Conservation (phyloP, 1,284 basidiomycete species). For the Ustilago trichophora region DNA sequence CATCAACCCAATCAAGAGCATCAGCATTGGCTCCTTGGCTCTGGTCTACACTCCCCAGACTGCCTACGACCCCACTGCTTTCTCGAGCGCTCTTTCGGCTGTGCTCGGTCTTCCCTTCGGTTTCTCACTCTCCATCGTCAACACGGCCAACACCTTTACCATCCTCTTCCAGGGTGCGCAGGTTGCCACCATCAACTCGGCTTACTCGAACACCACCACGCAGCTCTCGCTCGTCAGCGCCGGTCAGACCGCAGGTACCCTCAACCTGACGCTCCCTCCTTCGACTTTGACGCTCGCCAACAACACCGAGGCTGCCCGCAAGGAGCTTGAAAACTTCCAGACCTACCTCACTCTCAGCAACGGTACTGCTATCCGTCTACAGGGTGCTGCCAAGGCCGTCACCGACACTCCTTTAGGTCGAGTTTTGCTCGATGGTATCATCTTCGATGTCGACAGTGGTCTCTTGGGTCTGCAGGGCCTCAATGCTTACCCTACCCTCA, state of each 20-base stretch:
- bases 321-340: constrained; percentile 63
- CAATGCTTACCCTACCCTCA: constrained; percentile 71
- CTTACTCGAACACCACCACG: constrained; percentile 32
- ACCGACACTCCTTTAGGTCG: constrained; percentile 76
- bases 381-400: constrained; percentile 75
- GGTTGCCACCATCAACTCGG: constrained; percentile 70
- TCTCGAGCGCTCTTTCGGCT: constrained; percentile 74
- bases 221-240: constrained; percentile 58
- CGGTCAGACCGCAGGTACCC: constrained; percentile 74
- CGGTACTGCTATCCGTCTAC: constrained; percentile 72
- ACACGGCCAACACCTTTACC: constrained; percentile 75
- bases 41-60: constrained; percentile 72
- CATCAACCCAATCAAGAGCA: constrained; percentile 77
- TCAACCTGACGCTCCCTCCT: constrained; percentile 75
- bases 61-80: constrained; percentile 74
- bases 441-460: constrained; percentile 77
- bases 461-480: constrained; percentile 76
- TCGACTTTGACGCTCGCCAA: constrained; percentile 72
- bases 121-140: constrained; percentile 74
- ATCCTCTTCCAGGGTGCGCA: constrained; percentile 72
- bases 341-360: constrained; percentile 68
- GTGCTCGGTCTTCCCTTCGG: constrained; percentile 78
- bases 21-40: constrained; percentile 74
- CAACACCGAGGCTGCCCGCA: constrained; percentile 69
- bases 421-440: constrained; percentile 77